Base-by-base conservation (phyloP, 306 rosid species). In the Purshia tridentata region DNA sequence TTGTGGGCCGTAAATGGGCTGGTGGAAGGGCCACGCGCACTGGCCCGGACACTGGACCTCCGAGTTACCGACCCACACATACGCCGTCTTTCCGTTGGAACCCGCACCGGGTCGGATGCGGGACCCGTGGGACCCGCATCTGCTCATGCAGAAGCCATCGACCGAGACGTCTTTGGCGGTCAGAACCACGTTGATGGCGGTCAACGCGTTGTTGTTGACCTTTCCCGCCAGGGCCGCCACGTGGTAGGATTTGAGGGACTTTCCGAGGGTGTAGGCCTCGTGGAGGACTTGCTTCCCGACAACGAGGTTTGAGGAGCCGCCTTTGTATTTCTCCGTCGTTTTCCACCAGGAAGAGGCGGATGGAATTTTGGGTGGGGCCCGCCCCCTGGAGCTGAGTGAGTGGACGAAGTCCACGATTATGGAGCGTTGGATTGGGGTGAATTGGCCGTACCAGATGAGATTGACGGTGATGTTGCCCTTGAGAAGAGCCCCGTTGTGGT, bases 1-100 rank as follows among this genome's bases (percentile, higher is more conserved):
- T 59, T 94, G 98, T 0, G 98, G 98, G 3, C 98, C 98, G 54
- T 91, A 94, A 22, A 94, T 82, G 4, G 98, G 98, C 72, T 84
- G 93, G 80, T 94, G 97, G 58, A 94, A 94, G 0, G 98, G 98
- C 98, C 98, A 93, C 6, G 98, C 97, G 76, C 98, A 93, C 52
- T 83, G 87, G 8, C 97, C 98, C 0, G 98, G 94, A 55, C 98
- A 94, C 75, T 89, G 91, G 2, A 72, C 18, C 85, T 88, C 98
- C 4, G 98, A 86, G 81, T 91, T 94, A 2, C 98, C 97, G 0
- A 94, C 97, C 98, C 98, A 94, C 0, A 91, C 35, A 7, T 84
- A 94, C 14, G 98, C 96, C 0, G 79, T 18, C 9, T 47, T 83
- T 0, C 4, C 90, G 86, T 65, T 94, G 98, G 12, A 90, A 72